Conservation (phyloP, 805 yeast genomes). For the Yamadazyma takamatsuzukensis region DNA sequence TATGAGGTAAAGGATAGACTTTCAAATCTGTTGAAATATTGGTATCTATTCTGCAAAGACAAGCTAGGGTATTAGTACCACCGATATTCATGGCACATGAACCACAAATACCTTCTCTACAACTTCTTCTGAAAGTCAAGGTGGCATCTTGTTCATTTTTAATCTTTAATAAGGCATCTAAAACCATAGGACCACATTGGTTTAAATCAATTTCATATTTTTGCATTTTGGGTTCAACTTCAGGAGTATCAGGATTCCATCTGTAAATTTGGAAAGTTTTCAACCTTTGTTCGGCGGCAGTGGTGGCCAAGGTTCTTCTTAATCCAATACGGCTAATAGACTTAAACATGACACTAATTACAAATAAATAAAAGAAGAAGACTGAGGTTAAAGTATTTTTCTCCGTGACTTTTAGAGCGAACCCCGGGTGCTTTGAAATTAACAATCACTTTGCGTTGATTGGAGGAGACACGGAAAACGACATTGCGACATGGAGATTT, state of each 20-base stretch:
- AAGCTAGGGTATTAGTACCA: slow-evolving; percentile 95
- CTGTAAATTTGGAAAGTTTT: slow-evolving; percentile 92
- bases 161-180: slow-evolving; percentile 91
- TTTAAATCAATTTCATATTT: slow-evolving; percentile 81
- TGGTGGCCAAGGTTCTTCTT: slow-evolving; percentile 44
- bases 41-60: slow-evolving; percentile 89
- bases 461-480: not conserved
- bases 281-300: slow-evolving; percentile 49
- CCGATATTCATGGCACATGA: slow-evolving; percentile 99
- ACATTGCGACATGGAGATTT: not conserved
- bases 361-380: not conserved
- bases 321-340: slow-evolving; percentile 2
- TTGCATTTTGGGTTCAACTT: slow-evolving; percentile 83
- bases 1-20: slow-evolving; percentile 96
- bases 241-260: slow-evolving; percentile 98
- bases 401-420: not conserved
- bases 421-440: not conserved
- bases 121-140: slow-evolving; percentile 93
- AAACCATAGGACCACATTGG: slow-evolving; percentile 95
- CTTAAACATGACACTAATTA: slow-evolving; percentile 5
- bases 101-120: slow-evolving; percentile 99
- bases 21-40: slow-evolving; percentile 71
- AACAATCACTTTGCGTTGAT: not conserved
- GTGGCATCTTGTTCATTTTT: slow-evolving; percentile 96
- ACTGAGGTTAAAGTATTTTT: too few relatives aligned